Evolutionary conservation across 2,329 filamentous ascomycete genomes (phyloP).

Genomic region (Penicillium brevicompactum): DNA sequence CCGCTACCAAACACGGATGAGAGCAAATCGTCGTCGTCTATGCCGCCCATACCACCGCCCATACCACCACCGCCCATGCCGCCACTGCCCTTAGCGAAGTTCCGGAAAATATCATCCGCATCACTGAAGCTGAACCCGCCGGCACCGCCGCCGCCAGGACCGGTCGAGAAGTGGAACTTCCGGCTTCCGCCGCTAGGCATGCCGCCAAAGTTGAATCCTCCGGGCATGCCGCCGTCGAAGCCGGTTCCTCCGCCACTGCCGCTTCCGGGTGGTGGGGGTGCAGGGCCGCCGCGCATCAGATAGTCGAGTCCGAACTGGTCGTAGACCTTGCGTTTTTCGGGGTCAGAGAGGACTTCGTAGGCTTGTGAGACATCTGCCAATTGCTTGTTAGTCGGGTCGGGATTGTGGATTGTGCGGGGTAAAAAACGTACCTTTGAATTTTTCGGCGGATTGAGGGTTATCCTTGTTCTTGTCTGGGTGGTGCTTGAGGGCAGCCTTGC

Average conservation of each 20-base stretch:
- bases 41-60: conserved; percentile 41
- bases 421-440: conserved; percentile 73
- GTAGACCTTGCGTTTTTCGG: conserved; percentile 94
- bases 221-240: conserved; percentile 60
- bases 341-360: conserved; percentile 96
- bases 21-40: conserved; percentile 61
- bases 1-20: conserved; percentile 49
- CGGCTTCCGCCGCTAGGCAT: conserved; percentile 56
- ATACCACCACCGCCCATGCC: conserved; percentile 48
- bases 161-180: conserved; percentile 52
- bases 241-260: conserved; percentile 57
- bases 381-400: background rate
- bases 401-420: background rate
- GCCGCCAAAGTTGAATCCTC: conserved; percentile 53
- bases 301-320: conserved; percentile 95
- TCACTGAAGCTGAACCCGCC: conserved; percentile 82
- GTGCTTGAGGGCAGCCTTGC: conserved; percentile 85
- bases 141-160: conserved; percentile 51
- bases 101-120: conserved; percentile 79
- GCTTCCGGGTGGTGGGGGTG: conserved; percentile 63
- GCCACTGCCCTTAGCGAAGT: conserved; percentile 70
- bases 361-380: conserved; percentile 82
- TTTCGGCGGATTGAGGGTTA: conserved; percentile 80
- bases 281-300: conserved; percentile 76
- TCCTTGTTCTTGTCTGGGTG: conserved; percentile 99